phyloP scores from a whole-genome alignment of 768 basidiomycete genomes.

The Rhizopogon rudus region DNA sequence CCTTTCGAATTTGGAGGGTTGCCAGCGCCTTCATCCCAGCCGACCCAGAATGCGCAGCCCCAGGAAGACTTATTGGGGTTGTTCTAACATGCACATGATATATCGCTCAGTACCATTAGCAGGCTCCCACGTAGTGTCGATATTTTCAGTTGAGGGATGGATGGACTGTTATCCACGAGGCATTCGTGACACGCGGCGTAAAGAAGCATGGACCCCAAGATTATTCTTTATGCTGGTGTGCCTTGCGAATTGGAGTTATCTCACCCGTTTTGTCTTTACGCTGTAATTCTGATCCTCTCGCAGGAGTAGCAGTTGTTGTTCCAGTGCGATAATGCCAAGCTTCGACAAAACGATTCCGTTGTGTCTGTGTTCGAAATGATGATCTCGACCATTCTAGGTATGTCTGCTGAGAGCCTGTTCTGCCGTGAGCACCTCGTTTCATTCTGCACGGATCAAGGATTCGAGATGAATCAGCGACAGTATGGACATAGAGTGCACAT shows the following conservation, averaged over 20 bases:
- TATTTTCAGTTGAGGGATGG: neutral
- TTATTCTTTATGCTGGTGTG: too few relatives aligned
- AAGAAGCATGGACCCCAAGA: neutral
- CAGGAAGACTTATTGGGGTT: conserved; percentile 54
- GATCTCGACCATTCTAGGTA: too few relatives aligned
- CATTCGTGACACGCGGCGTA: neutral
- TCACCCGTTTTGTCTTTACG: neutral
- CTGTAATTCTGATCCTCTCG: neutral
- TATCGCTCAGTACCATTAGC: neutral
- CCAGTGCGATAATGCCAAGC: too few relatives aligned
- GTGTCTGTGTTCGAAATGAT: too few relatives aligned
- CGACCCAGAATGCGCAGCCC: conserved; percentile 22
- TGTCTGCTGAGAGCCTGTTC: too few relatives aligned
- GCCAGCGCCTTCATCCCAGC: conserved; percentile 2
- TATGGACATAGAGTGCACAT: too few relatives aligned
- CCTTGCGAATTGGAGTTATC: neutral
- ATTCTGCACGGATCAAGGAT: too few relatives aligned
- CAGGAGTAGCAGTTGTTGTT: too few relatives aligned
- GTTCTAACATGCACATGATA: conserved; percentile 25
- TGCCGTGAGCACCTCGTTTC: too few relatives aligned
- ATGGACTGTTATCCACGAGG: neutral
- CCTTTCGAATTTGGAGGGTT: conserved; percentile 17
- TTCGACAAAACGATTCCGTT: too few relatives aligned
- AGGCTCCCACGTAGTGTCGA: neutral
- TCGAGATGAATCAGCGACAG: too few relatives aligned